Conservation (phyloP, 2,329 filamentous ascomycete species). For the Ascochyta lentis region DNA sequence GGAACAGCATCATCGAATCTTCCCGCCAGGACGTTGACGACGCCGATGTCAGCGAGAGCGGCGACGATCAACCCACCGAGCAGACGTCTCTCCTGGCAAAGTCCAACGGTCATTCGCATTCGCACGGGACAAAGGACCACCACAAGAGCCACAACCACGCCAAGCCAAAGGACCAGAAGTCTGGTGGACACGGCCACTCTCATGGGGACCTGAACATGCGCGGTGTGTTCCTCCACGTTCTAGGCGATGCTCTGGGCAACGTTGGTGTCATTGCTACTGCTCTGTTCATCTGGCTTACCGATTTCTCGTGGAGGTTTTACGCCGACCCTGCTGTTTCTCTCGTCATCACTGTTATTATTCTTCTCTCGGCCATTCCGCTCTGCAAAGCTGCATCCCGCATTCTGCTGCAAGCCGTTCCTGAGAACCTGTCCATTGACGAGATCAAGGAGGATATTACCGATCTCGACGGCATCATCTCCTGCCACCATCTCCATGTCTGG, state of each 20-base stretch:
- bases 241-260: conserved; percentile 86
- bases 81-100: conserved; percentile 46
- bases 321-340: conserved; percentile 92
- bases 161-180: conserved; percentile 70
- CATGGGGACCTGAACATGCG: conserved; percentile 94
- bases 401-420: conserved; percentile 89
- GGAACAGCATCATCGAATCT: conserved; percentile 91
- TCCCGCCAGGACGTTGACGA: conserved; percentile 66
- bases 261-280: conserved; percentile 84
- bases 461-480: conserved; percentile 84
- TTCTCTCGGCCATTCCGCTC: conserved; percentile 76
- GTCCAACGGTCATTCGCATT: conserved; percentile 18
- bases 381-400: conserved; percentile 84
- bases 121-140: conserved; percentile 30
- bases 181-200: conserved; percentile 71
- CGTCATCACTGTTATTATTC: conserved; percentile 82
- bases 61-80: conserved; percentile 58
- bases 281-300: conserved; percentile 88
- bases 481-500: conserved; percentile 97
- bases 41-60: conserved; percentile 62
- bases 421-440: conserved; percentile 84
- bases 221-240: conserved; percentile 72
- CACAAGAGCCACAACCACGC: conserved; percentile 83
- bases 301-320: conserved; percentile 82
- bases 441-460: conserved; percentile 90